Percentiles rank a stretch among this genome's conserved stretches.
These are phyloP conservation scores for Lactarius indigo DNA, from an alignment of 768 basidiomycete genomes.

Conservation along the genomic window DNA sequence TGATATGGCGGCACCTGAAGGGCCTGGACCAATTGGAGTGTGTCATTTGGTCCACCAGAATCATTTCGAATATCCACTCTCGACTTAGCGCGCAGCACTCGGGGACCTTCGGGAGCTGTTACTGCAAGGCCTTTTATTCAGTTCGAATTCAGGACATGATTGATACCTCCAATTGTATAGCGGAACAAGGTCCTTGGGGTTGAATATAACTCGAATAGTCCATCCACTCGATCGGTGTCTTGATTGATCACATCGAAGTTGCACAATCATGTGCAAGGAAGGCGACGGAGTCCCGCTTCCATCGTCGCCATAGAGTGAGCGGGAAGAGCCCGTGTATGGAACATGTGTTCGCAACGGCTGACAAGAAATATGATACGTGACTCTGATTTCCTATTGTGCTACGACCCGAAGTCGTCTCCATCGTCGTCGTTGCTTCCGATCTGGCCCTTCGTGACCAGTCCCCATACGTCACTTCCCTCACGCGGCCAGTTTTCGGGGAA, in stretches of 20 bases:
- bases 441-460: conserved; percentile 6
- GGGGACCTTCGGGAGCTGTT: neutral
- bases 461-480: conserved; percentile 4
- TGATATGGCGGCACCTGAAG: neutral
- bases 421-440: neutral
- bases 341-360: neutral
- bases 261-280: neutral
- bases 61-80: neutral
- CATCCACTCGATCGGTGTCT: neutral
- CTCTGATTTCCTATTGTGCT: neutral
- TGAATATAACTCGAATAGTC: neutral
- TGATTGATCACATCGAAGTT: neutral
- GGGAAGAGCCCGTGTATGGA: neutral
- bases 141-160: neutral
- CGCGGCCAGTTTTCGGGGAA: conserved; percentile 15
- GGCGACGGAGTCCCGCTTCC: neutral
- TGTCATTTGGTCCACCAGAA: neutral
- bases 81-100: neutral
- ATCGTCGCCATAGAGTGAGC: neutral
- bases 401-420: neutral
- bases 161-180: neutral
- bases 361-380: neutral
- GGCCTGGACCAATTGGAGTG: neutral
- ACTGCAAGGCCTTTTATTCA: neutral
- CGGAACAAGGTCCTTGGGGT: neutral